Evolutionary conservation across 106 monocot genomes (phyloP).

Genomic region (Phalaenopsis aphrodite): DNA sequence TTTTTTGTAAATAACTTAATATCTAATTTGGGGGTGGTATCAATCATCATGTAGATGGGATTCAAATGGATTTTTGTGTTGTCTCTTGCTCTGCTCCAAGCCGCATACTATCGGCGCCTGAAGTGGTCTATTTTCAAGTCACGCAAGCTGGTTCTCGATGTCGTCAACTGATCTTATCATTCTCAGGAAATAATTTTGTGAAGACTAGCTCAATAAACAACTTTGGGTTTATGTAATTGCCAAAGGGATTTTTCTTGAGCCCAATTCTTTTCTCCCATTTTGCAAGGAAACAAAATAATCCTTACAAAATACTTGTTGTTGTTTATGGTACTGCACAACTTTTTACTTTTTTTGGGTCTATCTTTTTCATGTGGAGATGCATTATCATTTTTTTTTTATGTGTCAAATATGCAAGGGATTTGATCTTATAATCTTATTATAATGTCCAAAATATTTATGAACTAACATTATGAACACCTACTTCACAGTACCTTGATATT

Average conservation of each 20-base stretch:
- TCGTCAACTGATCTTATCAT: slow-evolving; percentile 41
- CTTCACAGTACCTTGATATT: no score
- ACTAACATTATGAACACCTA: no score
- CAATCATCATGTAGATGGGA: slow-evolving; percentile 52
- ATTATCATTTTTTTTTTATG: background rate
- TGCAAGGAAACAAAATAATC: background rate
- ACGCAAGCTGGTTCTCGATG: slow-evolving; percentile 66
- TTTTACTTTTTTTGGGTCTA: background rate
- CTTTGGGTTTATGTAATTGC: background rate
- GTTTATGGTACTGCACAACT: background rate
- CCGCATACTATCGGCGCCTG: slow-evolving; percentile 73
- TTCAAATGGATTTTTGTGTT: slow-evolving; percentile 88
- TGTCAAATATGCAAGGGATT: no score
- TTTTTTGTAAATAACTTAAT: no score
- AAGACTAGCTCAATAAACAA: background rate
- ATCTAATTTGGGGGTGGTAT: no score
- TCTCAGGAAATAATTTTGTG: background rate
- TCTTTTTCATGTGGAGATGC: background rate
- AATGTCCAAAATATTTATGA: no score
- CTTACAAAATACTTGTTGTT: background rate
- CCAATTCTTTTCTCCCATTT: background rate
- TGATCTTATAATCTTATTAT: no score
- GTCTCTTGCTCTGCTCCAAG: slow-evolving; percentile 81
- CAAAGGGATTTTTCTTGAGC: background rate
- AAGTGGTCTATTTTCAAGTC: slow-evolving; percentile 76